phyloP scores from a whole-genome alignment of 108 stramenopile species.

The Bacterosira constricta region DNA sequence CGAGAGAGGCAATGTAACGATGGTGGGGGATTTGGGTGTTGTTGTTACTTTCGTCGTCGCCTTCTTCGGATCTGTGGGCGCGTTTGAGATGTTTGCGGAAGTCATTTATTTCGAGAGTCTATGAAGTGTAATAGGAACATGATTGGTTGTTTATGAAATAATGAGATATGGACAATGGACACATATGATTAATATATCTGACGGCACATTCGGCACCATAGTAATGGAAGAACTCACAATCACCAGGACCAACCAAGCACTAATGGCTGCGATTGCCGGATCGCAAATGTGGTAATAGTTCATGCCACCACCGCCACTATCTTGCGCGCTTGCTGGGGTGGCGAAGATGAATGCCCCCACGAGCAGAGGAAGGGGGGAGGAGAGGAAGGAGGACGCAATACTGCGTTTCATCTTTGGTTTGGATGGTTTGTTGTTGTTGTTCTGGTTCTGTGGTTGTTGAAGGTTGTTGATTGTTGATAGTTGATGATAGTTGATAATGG shows the following conservation, averaged over 20 bases:
- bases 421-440: too few species aligned
- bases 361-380: too few species aligned
- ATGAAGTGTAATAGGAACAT: background rate
- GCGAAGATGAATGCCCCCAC: background rate
- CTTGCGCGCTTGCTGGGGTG: background rate
- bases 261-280: background rate
- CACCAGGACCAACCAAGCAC: slow-evolving; percentile 7
- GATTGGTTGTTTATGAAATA: background rate
- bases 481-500: too few species aligned
- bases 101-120: background rate
- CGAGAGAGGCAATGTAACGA: background rate
- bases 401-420: too few species aligned
- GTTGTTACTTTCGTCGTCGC: background rate
- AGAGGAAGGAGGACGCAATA: too few species aligned
- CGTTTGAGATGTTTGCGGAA: slow-evolving; percentile 1
- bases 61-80: background rate
- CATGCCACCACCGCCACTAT: background rate
- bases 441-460: too few species aligned
- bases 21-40: background rate
- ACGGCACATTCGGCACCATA: too few species aligned
- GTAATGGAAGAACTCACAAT: slow-evolving; percentile 5
- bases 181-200: too few species aligned
- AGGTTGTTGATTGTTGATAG: too few species aligned
- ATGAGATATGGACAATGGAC: background rate
- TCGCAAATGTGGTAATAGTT: background rate